Evolutionary conservation across 2,329 filamentous ascomycete genomes (phyloP).

Genomic region (Colletotrichum shisoi): DNA sequence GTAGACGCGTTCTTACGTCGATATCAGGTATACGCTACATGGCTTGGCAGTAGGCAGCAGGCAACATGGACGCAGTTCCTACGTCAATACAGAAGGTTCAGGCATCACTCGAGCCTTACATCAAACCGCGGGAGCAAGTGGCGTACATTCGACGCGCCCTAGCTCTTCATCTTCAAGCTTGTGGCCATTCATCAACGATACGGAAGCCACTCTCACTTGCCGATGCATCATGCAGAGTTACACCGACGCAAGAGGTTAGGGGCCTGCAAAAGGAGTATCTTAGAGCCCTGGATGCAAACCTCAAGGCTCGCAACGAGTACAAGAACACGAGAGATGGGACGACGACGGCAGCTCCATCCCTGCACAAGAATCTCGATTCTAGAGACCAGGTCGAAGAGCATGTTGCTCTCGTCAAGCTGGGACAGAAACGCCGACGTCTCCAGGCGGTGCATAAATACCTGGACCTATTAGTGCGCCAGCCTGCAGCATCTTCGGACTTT

Average conservation of each 20-base stretch:
- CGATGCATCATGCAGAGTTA: conserved; percentile 50
- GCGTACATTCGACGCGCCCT: conserved; percentile 64
- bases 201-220: conserved; percentile 59
- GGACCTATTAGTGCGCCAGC: conserved; percentile 59
- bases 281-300: conserved; percentile 61
- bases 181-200: conserved; percentile 54
- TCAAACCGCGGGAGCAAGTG: conserved; percentile 66
- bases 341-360: conserved; percentile 36
- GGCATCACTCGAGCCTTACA: conserved; percentile 58
- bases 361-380: conserved; percentile 33
- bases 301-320: conserved; percentile 60
- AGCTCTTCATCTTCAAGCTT: conserved; percentile 61
- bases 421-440: conserved; percentile 61
- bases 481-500: conserved; percentile 59
- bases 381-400: conserved; percentile 57
- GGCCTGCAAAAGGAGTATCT: conserved; percentile 65
- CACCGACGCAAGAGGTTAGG: conserved; percentile 50
- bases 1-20: background rate
- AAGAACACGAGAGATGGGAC: conserved; percentile 44
- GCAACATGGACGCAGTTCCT: conserved; percentile 44
- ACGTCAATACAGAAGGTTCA: conserved; percentile 53
- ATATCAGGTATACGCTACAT: background rate
- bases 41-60: background rate
- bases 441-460: conserved; percentile 61
- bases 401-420: conserved; percentile 59